Evolutionary conservation across 352 stramenopile genomes (phyloP).

Genomic region (Phytophthora crassamura): DNA sequence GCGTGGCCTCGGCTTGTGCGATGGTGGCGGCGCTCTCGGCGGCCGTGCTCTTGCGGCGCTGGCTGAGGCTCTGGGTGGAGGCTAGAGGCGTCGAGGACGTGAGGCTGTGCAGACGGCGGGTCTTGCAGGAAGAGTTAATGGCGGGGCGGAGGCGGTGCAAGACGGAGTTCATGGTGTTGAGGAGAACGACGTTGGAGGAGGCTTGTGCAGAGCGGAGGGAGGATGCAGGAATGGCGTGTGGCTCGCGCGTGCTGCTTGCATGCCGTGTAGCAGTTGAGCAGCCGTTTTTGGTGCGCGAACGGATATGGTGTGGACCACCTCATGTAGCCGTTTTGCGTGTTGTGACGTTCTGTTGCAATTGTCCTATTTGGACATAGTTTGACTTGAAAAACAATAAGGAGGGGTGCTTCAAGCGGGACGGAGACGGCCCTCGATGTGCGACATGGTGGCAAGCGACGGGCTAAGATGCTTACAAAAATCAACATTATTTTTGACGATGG

Average conservation of each 20-base stretch:
- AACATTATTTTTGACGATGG: background rate
- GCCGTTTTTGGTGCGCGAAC: conserved; percentile 30
- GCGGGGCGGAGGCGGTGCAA: conserved; percentile 17
- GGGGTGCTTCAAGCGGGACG: conserved; percentile 10
- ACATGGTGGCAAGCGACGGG: conserved; percentile 15
- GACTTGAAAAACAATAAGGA: background rate
- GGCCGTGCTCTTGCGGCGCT: conserved; percentile 34
- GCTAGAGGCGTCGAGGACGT: conserved; percentile 5
- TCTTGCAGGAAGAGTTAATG: conserved; percentile 5
- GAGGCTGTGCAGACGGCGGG: conserved; percentile 15
- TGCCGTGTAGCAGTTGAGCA: conserved; percentile 14
- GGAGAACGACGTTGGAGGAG: background rate
- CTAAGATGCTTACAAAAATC: conserved; percentile 1
- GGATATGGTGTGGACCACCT: conserved; percentile 15
- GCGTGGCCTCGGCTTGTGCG: conserved; percentile 28
- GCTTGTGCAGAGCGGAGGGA: conserved; percentile 4
- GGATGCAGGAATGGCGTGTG: conserved; percentile 23
- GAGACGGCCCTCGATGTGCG: background rate
- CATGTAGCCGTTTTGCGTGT: conserved; percentile 3
- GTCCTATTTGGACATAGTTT: background rate
- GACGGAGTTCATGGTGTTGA: conserved; percentile 21
- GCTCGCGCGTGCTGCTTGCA: background rate
- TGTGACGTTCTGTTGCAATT: conserved; percentile 22
- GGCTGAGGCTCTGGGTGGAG: conserved; percentile 9
- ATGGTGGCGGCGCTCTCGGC: conserved; percentile 36